Conservation (phyloP, 768 basidiomycete genomes). For the Leccinum subgranulosum region DNA sequence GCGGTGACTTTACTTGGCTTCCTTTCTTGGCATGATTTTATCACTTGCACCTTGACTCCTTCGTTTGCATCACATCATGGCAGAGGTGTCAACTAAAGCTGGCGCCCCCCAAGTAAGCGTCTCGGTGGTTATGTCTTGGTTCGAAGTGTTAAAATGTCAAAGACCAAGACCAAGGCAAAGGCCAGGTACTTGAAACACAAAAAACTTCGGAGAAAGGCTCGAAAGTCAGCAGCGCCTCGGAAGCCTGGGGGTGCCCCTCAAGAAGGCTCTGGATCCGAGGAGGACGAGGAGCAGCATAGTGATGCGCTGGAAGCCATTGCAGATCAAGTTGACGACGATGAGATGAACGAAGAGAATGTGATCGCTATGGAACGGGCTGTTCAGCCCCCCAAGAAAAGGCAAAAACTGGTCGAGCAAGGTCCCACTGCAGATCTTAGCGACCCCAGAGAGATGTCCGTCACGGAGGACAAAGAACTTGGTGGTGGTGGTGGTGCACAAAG, state of each 20-base stretch:
- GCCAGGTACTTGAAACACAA: slow-evolving; percentile 72
- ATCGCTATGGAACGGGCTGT: slow-evolving; percentile 7
- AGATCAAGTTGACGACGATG: slow-evolving; percentile 17
- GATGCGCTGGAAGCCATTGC: slow-evolving; percentile 12
- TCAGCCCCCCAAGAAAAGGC: slow-evolving; percentile 44
- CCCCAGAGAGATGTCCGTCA: neutral
- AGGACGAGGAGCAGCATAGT: slow-evolving; percentile 20
- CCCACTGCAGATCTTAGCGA: slow-evolving; percentile 15
- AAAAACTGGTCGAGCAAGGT: slow-evolving; percentile 31
- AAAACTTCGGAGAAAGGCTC: slow-evolving; percentile 58
- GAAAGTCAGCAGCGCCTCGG: slow-evolving; percentile 31
- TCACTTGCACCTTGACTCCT: neutral
- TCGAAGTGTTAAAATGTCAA: slow-evolving; percentile 1
- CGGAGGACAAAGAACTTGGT: neutral
- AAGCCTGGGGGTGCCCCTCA: slow-evolving; percentile 21
- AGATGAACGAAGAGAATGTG: slow-evolving; percentile 6
- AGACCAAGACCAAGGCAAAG: slow-evolving; percentile 73
- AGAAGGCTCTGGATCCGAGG: slow-evolving; percentile 18
- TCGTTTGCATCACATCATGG: neutral
- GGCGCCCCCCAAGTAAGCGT: slow-evolving; percentile 20
- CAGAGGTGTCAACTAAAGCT: slow-evolving; percentile 2
- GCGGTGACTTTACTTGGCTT: neutral
- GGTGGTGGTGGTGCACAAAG: neutral
- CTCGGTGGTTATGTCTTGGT: neutral
- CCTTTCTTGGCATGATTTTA: slow-evolving; percentile 3